Evolutionary conservation across 2,329 filamentous ascomycete genomes (phyloP), one percentile per base, ranked within the genome.

Genomic region (Coniochaeta sp.): DNA sequence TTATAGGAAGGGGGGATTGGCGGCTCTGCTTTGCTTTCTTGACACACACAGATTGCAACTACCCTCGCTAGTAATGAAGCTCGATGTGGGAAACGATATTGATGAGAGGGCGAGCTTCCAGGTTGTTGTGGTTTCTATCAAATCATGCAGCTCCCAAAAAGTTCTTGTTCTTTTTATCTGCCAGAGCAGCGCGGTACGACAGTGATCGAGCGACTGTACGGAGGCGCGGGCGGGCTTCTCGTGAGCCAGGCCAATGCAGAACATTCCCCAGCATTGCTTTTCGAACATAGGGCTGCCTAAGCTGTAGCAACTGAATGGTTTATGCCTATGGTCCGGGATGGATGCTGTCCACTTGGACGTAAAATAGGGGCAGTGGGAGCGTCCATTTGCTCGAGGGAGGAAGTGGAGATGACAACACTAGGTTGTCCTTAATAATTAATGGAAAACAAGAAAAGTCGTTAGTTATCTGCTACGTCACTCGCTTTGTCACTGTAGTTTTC

Each of bases 1-100:
- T 58, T 55, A 55, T 40, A 48, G 47, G 50, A 50, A 50, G 48
- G 35, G 22, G 51, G 47, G n/a, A n/a, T 42, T 51, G 51, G 55
- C 47, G 47, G 33, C 45, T 53, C 46, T 18, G 32, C 49, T 52
- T 53, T n/a, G n/a, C n/a, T 48, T 52, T 52, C 51, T 50, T 3
- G 5, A 42, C 48, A 50, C n/a, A n/a, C n/a, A 56, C n/a, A n/a
- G n/a, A 56, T 57, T 16, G 31, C 31, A 33, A 18, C 18, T 22
- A 42, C 38, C 38, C 38, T 42, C 38, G 38, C 38, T 42, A 20
- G 38, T 26, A 42, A 42, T 26, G 38, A 42, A 42, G 38, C 38
- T 42, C 38, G 22, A 42, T 26, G 38, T 42, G 38, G 38, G 38
- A 42, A n/a, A n/a, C 10, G 38, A 42, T 42, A 14, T n/a, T n/a